Evolutionary conservation across 2,329 filamentous ascomycete genomes (phyloP), one percentile per base, ranked within the genome.

Genomic region (Fusarium cyanostomum): DNA sequence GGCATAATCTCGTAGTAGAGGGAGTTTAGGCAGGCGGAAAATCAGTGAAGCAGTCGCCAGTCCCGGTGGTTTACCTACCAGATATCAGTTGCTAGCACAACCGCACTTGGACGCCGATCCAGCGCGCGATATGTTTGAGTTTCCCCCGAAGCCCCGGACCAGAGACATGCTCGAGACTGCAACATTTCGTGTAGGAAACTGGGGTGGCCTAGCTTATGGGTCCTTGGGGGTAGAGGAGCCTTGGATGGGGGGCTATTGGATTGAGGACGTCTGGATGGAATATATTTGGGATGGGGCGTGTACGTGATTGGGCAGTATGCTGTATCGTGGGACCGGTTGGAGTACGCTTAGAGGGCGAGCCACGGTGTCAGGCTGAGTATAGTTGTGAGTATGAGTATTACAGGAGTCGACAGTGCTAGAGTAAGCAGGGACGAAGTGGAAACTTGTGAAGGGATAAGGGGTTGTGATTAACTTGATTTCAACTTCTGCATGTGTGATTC

Each of bases 161-260:
- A 8, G 15, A 5, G 11, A 30, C 4, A 28, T 13, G 16, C 15
- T 55, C 3, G 37, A 42, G 35, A 41, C 42, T 0, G 27, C 46
- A 10, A 46, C 34, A 7, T 46, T 54, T n/a, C 42, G 39, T 1
- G 42, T 39, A 15, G 50, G 50, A 11, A 13, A 53, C 41, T 53
- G 50, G 50, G n/a, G n/a, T n/a, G n/a, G n/a, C n/a, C n/a, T n/a
- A n/a, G n/a, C n/a, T n/a, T n/a, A n/a, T n/a, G n/a, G n/a, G n/a
- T n/a, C n/a, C n/a, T n/a, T n/a, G n/a, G n/a, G n/a, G n/a, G n/a
- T n/a, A n/a, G n/a, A n/a, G n/a, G n/a, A n/a, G n/a, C n/a, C n/a
- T n/a, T n/a, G n/a, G n/a, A n/a, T n/a, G n/a, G n/a, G n/a, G n/a
- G n/a, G n/a, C n/a, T n/a, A n/a, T n/a, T n/a, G n/a, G n/a, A n/a